A percentile compares a stretch with the other conserved stretches of the same genome.
Evolutionary conservation across 306 rosid species (phyloP).

Genomic region (Quercus robur): DNA sequence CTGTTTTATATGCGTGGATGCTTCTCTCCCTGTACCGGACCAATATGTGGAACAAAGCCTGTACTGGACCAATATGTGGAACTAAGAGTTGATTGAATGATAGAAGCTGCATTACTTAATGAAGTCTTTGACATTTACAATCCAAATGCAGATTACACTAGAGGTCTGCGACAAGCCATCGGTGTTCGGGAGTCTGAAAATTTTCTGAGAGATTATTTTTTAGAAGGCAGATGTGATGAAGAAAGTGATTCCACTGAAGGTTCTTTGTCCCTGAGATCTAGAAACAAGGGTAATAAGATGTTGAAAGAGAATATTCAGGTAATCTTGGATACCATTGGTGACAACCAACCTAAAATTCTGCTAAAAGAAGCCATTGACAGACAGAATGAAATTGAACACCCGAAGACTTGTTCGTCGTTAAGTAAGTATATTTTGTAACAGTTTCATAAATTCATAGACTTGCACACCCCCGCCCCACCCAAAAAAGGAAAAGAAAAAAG

Average conservation of each 20-base stretch:
- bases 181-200: constrained; percentile 80
- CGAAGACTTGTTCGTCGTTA: constrained; percentile 83
- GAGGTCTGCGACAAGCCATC: constrained; percentile 81
- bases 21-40: constrained; percentile 74
- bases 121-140: constrained; percentile 74
- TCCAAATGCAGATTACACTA: constrained; percentile 63
- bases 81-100: constrained; percentile 79
- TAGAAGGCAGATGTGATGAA: constrained; percentile 17
- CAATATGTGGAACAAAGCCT: constrained; percentile 68
- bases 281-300: constrained; percentile 32
- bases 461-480: neutral
- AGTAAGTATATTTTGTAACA: constrained; percentile 35
- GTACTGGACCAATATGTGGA: constrained; percentile 76
- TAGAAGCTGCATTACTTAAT: constrained; percentile 70
- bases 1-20: constrained; percentile 75
- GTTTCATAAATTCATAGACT: neutral
- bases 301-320: constrained; percentile 43
- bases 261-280: constrained; percentile 4
- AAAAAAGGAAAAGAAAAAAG: too few relatives aligned
- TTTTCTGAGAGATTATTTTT: constrained; percentile 36
- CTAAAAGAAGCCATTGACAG: constrained; percentile 62
- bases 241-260: constrained; percentile 27
- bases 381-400: constrained; percentile 75
- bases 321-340: constrained; percentile 36
- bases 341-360: constrained; percentile 30